Evolutionary conservation across 148 eudicot species (phyloP).

Genomic region (Rhododendron vialii): DNA sequence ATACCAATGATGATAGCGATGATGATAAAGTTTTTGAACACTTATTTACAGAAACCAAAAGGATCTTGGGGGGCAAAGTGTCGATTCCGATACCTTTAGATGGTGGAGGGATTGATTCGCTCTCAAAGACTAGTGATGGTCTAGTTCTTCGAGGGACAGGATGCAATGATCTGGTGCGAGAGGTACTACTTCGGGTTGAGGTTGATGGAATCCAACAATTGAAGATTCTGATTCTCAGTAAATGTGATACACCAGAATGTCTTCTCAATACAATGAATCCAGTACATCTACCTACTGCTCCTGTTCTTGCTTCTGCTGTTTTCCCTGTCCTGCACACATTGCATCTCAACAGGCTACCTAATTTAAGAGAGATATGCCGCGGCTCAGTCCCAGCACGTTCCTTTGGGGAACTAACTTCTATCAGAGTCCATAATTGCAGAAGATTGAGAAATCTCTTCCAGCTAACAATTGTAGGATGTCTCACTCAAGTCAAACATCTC

Average conservation of each 20-base stretch:
- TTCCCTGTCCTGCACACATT: neutral
- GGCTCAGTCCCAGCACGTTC: neutral
- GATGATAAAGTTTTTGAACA: too few relatives aligned
- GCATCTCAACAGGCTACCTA: slow-evolving; percentile 7
- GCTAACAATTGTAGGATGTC: too few relatives aligned
- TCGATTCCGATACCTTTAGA: neutral
- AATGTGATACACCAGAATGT: slow-evolving; percentile 3
- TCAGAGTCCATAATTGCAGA: too few relatives aligned
- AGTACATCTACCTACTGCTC: neutral
- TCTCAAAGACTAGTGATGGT: neutral
- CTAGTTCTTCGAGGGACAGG: neutral
- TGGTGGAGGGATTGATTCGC: neutral
- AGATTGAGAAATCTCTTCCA: too few relatives aligned
- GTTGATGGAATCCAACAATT: slow-evolving; percentile 18
- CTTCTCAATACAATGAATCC: neutral
- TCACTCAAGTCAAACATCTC: too few relatives aligned
- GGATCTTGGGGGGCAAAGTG: too few relatives aligned
- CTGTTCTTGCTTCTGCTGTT: neutral
- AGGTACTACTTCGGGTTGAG: neutral
- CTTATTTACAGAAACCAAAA: too few relatives aligned
- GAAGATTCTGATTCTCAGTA: neutral
- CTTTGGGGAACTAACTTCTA: neutral
- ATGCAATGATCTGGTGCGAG: neutral
- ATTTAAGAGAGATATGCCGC: neutral
- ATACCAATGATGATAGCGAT: too few relatives aligned